Evolutionary conservation across 805 yeast species (phyloP), one percentile per base, ranked within the genome.

Genomic region (Hermanozyma aechmeae): DNA sequence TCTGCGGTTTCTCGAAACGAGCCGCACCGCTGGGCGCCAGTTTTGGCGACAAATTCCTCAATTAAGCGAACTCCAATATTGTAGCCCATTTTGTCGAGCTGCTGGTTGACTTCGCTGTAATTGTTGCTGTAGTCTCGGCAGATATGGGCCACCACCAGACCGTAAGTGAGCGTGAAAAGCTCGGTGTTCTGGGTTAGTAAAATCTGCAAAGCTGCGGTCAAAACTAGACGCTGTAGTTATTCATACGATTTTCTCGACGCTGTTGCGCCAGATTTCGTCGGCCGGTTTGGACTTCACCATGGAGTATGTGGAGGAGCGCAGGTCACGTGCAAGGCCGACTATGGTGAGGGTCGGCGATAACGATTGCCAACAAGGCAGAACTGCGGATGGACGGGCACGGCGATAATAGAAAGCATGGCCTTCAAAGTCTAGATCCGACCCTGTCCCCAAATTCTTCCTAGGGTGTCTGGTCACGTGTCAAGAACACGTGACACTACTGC

Each of bases 21-120:
- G 14, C 65, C 65, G 52, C 98, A 92, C 35, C 98, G 65, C 23
- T 83, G 80, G 2, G 80, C 65, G n/a, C 84, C 87, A 0, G 95
- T 77, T 46, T 80, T 76, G 17, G 96, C 93, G 23, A 92, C 62
- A 46, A 89, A 85, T 50, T 92, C 98, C 48, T 92, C 98, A 28
- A 92, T 83, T 34, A 92, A 54, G 39, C 98, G 63, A 27, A 86
- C 61, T 2, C 98, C 98, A 23, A 92, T 92, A 50, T 83, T 86
- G 53, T 87, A 84, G 1, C 98, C 98, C 97, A 92, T 89, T 39
- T 74, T 72, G 45, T 79, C 95, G 28, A 92, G 64, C 48, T 89
- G 94, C 29, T 64, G 61, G 49, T 92, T 92, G 33, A 92, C 95
- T 45, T 77, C 77, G 5, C 48, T 50, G 51, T 84, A 87, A 52